Evolutionary conservation across 176 grass and related monocot species (phyloP), one percentile per base, ranked within the genome.

Genomic region (Musa schizocarpa): DNA sequence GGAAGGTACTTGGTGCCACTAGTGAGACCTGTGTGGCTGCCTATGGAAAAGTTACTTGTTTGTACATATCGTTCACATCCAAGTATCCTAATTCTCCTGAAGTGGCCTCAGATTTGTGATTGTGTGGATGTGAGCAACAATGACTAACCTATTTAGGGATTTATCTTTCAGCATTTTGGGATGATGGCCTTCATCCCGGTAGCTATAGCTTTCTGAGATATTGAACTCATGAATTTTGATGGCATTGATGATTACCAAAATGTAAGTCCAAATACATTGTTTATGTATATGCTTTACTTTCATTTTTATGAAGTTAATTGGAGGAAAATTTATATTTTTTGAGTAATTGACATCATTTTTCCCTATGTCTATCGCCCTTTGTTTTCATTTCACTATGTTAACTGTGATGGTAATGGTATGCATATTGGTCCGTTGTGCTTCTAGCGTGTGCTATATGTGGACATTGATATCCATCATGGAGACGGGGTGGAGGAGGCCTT

Each of bases 401-500:
- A 5, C 34, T 43, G 34, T 43, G 34, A 43, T 43, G 34, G 34
- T 51, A 70, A 50, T 21, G 20, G 68, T 12, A 19, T 70, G 68
- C 16, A 20, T 17, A 21, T 68, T 68, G 65, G n/a, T 51, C 69
- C 27, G 52, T 72, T 75, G 34, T 78, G 12, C 16, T 78, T 20
- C 19, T 81, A 98, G 95, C 95, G 95, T 52, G 95, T 98, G 73
- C 80, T 98, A 9, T 98, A 98, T 77, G 82, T 98, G 0, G 95
- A 98, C 65, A 93, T 98, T 49, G 95, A 98, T 55, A 93, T 98
- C 48, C 95, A 98, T 76, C 95, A 98, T 34, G 95, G 95, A 63
- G 95, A 98, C 56, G 95, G 95, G 4, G 95, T 98, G 22, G 95
- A 98, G 71, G 95, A 93, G 73, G 95, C 95, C 9, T 98, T 98